phyloP scores from a whole-genome alignment of 2,329 filamentous ascomycete species.

The Fusarium sp. region DNA sequence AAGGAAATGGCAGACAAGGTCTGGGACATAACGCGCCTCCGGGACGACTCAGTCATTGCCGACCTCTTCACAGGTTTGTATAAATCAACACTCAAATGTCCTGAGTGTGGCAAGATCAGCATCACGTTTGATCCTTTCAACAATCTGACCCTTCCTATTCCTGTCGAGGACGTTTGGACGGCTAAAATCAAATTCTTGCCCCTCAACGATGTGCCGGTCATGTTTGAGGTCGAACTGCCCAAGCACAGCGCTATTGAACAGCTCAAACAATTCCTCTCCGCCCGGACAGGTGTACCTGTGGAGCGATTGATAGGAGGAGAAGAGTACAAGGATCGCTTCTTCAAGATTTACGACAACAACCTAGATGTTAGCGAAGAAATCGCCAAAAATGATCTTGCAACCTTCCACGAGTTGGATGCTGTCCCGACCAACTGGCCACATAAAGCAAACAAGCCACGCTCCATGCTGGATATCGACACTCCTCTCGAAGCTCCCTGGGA shows the following conservation, averaged over 20 bases:
- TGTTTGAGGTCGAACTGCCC: constrained; percentile 81
- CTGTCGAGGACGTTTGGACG: constrained; percentile 84
- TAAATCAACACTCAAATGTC: constrained; percentile 96
- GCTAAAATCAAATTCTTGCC: constrained; percentile 82
- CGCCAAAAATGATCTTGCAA: constrained; percentile 69
- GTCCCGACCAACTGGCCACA: constrained; percentile 81
- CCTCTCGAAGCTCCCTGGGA: constrained; percentile 60
- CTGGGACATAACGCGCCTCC: constrained; percentile 89
- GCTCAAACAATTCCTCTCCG: constrained; percentile 77
- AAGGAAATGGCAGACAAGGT: constrained; percentile 86
- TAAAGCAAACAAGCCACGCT: constrained; percentile 62
- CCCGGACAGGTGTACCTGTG: constrained; percentile 70
- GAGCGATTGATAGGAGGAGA: constrained; percentile 82
- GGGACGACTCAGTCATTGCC: constrained; percentile 94
- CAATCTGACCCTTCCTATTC: constrained; percentile 89
- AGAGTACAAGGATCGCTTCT: constrained; percentile 85
- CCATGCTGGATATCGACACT: constrained; percentile 61
- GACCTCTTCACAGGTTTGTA: constrained; percentile 98
- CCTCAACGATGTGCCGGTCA: constrained; percentile 74
- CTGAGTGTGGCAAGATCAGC: constrained; percentile 91
- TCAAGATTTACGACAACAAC: constrained; percentile 82
- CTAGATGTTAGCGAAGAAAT: constrained; percentile 78
- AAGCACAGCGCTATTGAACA: constrained; percentile 76
- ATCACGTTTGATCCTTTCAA: constrained; percentile 99
- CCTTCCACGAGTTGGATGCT: constrained; percentile 81